Base-by-base conservation (phyloP, 2,329 filamentous ascomycete species). In the Calonectria naviculata region DNA sequence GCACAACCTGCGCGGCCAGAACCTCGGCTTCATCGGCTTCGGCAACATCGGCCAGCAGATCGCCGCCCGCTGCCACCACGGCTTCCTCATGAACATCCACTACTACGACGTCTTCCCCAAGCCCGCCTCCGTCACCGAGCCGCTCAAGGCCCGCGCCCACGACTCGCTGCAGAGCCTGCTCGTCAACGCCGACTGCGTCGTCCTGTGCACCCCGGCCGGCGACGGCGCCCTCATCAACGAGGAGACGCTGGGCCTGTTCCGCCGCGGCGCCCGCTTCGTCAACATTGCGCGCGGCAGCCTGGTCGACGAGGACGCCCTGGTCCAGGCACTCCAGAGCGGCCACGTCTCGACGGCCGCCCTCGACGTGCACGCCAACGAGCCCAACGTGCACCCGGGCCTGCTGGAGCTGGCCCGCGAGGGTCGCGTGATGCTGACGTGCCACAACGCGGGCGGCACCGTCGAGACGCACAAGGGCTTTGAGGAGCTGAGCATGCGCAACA, bases 381-480 rank as follows among this genome's bases (percentile, higher is more conserved):
- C 92, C 5, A 70, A 81, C 44, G 85, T 92, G 2, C 85, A 89
- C 76, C 78, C 83, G 34, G 81, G 85, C 28, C 78, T 93, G 68
- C 47, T 81, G 71, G 80, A 77, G 36, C 75, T 88, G 46, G 84
- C 84, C 0, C 77, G 78, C 8, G 67, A 77, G 54, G 82, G 84
- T 0, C 86, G 86, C 71, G 89, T 89, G 0, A 86, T 91, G 83
- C 79, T 93, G 66, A 90, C 92, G n/a, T 89, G 90, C 64, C 92
- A 93, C 78, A 92, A 92, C 74, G 92, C 91, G 1, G 91, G 91
- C 0, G 90, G 91, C 4, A 92, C 91, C 41, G 85, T 93, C 17
- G 90, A 93, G 79, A 91, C 91, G 71, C 90, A 91, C 76, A 79
- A 88, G n/a, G 90, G 89, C 5, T 93, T 93, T 74, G 92, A 93